Conservation (phyloP, 176 grass and related monocot genomes). For the Typha latifolia region DNA sequence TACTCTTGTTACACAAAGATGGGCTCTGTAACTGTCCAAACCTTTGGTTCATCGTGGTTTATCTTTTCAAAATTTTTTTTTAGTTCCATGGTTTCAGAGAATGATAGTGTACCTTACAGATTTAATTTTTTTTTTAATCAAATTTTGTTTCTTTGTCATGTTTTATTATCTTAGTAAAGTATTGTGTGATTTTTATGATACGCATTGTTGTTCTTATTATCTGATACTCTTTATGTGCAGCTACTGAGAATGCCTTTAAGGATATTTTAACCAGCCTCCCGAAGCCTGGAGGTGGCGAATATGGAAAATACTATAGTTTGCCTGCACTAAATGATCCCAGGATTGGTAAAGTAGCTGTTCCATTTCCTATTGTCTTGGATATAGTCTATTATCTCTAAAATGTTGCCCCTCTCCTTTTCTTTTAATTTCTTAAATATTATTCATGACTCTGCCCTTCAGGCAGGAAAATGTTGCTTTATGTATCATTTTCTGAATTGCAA, state of each 20-base stretch:
- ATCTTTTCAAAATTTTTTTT: neutral
- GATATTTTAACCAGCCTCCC: constrained; percentile 63
- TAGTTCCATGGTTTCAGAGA: neutral
- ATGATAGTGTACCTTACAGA: neutral
- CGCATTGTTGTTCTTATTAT: constrained; percentile 1
- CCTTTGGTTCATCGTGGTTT: no score
- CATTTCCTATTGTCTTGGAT: neutral
- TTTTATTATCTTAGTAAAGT: neutral
- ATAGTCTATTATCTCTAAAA: neutral
- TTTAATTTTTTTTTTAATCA: neutral
- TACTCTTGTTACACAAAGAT: no score
- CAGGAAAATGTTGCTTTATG: no score
- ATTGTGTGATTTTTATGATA: neutral
- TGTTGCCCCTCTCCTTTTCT: no score
- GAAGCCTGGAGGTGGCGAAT: constrained; percentile 77
- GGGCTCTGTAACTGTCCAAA: no score
- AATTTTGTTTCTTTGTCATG: neutral
- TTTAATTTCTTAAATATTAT: no score
- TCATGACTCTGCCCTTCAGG: no score
- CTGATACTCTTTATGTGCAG: constrained; percentile 28
- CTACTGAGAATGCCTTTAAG: constrained; percentile 54
- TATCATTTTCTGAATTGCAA: no score
- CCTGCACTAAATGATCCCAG: constrained; percentile 76
- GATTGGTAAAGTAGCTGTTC: constrained; percentile 45
- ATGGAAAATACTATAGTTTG: constrained; percentile 81